Percentiles rank a stretch among this genome's conserved stretches.
These are phyloP conservation scores for Otatea glauca DNA, from an alignment of 176 grass and related monocot genomes.

Conservation along the genomic window DNA sequence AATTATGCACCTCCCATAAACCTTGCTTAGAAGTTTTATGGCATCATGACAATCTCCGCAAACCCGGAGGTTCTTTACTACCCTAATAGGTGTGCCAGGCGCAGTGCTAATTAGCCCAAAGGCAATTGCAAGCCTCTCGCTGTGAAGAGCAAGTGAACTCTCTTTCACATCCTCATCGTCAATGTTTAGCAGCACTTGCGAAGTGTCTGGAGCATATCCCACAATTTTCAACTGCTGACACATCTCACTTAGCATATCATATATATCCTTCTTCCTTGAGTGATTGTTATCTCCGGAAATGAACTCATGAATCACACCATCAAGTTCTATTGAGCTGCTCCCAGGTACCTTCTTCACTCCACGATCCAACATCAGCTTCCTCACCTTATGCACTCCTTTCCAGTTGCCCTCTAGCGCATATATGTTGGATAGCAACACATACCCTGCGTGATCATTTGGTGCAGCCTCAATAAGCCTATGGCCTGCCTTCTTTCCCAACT, in stretches of 20 bases:
- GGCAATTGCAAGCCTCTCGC: constrained; percentile 73
- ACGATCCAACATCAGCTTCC: constrained; percentile 62
- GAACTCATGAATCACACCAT: constrained; percentile 71
- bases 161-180: constrained; percentile 67
- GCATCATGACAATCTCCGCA: constrained; percentile 75
- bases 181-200: constrained; percentile 69
- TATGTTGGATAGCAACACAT: constrained; percentile 76
- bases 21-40: constrained; percentile 67
- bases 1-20: constrained; percentile 70
- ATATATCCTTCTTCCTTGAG: constrained; percentile 57
- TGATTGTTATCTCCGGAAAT: constrained; percentile 66
- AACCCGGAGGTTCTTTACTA: constrained; percentile 68
- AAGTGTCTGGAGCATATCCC: constrained; percentile 61
- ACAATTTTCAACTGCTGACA: constrained; percentile 51
- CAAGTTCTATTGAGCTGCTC: constrained; percentile 65
- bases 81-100: constrained; percentile 54
- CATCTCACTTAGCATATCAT: constrained; percentile 63
- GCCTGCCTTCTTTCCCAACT: constrained; percentile 60
- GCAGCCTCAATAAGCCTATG: constrained; percentile 61
- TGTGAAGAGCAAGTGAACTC: constrained; percentile 67
- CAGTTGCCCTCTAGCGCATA: constrained; percentile 70
- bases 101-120: constrained; percentile 67
- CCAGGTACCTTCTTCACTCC: constrained; percentile 65
- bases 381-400: constrained; percentile 58
- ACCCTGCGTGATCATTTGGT: constrained; percentile 60